Conservation (phyloP, 352 stramenopile genomes). For the Achlya hypogyna region DNA sequence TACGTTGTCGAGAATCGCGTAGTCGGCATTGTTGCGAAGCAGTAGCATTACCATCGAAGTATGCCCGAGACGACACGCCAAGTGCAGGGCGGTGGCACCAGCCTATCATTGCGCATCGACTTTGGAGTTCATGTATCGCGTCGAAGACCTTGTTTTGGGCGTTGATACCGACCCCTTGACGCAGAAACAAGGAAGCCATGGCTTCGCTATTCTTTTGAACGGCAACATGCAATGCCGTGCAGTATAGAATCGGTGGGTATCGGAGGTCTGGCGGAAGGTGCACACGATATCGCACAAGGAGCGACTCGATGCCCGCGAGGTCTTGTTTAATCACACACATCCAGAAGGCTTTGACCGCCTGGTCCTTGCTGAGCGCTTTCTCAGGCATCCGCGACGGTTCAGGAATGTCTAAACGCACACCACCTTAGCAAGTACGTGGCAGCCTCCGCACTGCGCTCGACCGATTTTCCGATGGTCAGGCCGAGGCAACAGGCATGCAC, state of each 20-base stretch:
- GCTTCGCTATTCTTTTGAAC: constrained; percentile 14
- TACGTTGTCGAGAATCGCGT: constrained; percentile 12
- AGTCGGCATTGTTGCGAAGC: constrained; percentile 3
- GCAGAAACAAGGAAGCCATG: constrained; percentile 6
- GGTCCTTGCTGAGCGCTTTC: constrained; percentile 10
- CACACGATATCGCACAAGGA: not conserved
- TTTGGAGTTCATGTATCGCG: not conserved
- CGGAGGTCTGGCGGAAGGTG: not conserved
- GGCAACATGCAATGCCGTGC: constrained; percentile 5
- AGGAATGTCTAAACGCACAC: no score
- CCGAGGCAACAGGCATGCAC: no score
- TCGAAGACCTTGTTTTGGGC: constrained; percentile 16
- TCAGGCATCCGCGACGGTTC: not conserved
- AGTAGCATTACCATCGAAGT: not conserved
- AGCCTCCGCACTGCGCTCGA: no score
- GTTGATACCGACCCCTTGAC: constrained; percentile 8
- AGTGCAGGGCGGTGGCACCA: constrained; percentile 8
- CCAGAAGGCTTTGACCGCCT: constrained; percentile 10
- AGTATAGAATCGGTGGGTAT: not conserved
- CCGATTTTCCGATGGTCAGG: no score
- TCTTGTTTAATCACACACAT: constrained; percentile 13
- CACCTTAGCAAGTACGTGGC: no score
- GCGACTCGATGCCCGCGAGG: not conserved
- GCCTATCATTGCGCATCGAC: not conserved
- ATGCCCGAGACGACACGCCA: constrained; percentile 4